A percentile compares a stretch with the other conserved stretches of the same genome.
Conservation (phyloP, 2,329 filamentous ascomycete species). For the Clathrospora elynae region DNA sequence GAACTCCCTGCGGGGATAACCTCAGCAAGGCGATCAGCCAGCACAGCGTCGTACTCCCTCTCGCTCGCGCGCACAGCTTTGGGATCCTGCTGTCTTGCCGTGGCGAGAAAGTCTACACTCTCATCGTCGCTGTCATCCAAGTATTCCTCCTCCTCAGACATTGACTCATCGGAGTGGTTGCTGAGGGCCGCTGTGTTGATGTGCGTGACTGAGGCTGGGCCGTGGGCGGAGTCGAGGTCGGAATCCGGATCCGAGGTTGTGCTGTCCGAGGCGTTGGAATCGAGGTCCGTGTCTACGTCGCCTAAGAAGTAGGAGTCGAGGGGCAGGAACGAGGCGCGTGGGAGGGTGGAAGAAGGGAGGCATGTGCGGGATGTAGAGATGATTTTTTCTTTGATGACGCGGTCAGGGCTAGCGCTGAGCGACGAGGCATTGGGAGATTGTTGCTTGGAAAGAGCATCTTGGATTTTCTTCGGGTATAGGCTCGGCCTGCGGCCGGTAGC, state of each 20-base stretch:
- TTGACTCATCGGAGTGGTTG: constrained; percentile 10
- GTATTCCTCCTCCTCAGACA: constrained; percentile 27
- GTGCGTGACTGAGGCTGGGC: constrained; percentile 34
- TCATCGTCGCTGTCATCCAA: constrained; percentile 47
- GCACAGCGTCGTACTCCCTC: constrained; percentile 54
- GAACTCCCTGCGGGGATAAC: constrained; percentile 57
- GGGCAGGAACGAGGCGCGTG: constrained; percentile 52
- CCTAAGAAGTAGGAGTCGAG: constrained; percentile 45
- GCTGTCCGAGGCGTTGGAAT: constrained; percentile 43
- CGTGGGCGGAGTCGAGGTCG: constrained; percentile 15
- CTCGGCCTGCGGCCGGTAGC: constrained; percentile 15
- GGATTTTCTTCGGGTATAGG: constrained; percentile 40
- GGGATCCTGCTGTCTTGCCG: constrained; percentile 52
- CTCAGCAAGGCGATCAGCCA: constrained; percentile 55
- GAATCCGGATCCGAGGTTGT: constrained; percentile 28
- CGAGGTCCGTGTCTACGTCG: constrained; percentile 44
- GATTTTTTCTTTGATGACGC: constrained; percentile 66
- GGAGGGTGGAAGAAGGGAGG: constrained; percentile 53
- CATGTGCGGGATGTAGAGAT: constrained; percentile 70
- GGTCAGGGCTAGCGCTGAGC: constrained; percentile 13
- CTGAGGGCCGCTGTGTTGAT: constrained; percentile 33
- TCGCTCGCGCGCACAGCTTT: constrained; percentile 49
- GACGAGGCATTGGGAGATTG: constrained; percentile 11
- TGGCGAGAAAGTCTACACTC: constrained; percentile 53
- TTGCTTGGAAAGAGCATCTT: constrained; percentile 37